Evolutionary conservation across 2,329 filamentous ascomycete genomes (phyloP).

Genomic region (Clonostachys rhizophaga): DNA sequence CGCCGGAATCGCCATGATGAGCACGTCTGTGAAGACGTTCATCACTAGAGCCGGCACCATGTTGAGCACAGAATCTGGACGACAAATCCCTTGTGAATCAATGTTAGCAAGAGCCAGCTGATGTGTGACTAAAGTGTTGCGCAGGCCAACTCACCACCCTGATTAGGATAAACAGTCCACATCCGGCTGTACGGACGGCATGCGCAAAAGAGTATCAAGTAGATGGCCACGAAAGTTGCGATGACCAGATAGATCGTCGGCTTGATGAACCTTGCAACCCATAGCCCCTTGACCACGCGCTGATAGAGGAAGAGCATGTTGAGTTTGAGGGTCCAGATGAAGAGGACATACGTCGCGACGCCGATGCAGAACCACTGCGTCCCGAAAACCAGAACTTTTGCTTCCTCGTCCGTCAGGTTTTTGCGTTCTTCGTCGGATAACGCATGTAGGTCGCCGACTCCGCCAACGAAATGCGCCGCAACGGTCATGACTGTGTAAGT

Average conservation of each 20-base stretch:
- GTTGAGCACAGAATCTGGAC: slow-evolving; percentile 19
- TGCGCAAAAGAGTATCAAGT: slow-evolving; percentile 14
- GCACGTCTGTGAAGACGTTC: slow-evolving; percentile 22
- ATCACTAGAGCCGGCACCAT: slow-evolving; percentile 20
- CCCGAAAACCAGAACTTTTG: neutral
- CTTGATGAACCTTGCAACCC: slow-evolving; percentile 24
- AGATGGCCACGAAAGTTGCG: slow-evolving; percentile 13
- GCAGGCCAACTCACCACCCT: slow-evolving; percentile 17
- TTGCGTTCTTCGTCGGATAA: too few species aligned
- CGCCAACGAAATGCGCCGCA: too few species aligned
- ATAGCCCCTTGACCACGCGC: slow-evolving; percentile 22
- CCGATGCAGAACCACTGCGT: slow-evolving; percentile 11
- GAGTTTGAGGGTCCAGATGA: slow-evolving; percentile 28
- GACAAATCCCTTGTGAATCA: slow-evolving; percentile 9
- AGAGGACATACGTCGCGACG: slow-evolving; percentile 7
- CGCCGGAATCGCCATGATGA: slow-evolving; percentile 23
- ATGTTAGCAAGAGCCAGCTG: too few species aligned
- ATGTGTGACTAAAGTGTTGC: too few species aligned
- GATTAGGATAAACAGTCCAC: slow-evolving; percentile 25
- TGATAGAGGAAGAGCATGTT: slow-evolving; percentile 30
- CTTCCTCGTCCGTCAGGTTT: too few species aligned
- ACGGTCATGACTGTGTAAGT: too few species aligned
- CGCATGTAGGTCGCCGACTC: too few species aligned
- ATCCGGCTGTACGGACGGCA: slow-evolving; percentile 23
- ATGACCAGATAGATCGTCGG: slow-evolving; percentile 21